Evolutionary conservation across 768 basidiomycete genomes (phyloP).

Genomic region (Auricularia heimuer): DNA sequence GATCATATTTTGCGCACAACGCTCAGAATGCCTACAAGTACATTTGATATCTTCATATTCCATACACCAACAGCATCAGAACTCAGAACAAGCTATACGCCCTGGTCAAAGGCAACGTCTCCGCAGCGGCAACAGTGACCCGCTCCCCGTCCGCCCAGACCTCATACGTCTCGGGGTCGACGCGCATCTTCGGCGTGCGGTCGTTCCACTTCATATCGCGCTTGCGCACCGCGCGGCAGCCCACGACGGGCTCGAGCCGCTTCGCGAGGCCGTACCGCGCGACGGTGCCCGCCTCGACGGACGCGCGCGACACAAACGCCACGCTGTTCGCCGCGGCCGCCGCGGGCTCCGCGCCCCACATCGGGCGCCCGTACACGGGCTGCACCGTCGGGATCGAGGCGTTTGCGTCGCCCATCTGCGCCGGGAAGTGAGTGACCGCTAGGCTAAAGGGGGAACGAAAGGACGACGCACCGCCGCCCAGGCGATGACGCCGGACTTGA

Average conservation of each 20-base stretch:
- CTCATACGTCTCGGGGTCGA: constrained; percentile 88
- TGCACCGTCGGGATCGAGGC: constrained; percentile 94
- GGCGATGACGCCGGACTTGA: constrained; percentile 90
- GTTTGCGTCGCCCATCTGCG: constrained; percentile 92
- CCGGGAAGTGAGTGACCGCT: background rate
- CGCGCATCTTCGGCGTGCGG: constrained; percentile 67
- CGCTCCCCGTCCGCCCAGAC: constrained; percentile 74
- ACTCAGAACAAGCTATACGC: constrained; percentile 73
- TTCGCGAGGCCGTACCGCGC: constrained; percentile 63
- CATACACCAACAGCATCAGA: background rate
- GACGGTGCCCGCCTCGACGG: constrained; percentile 50
- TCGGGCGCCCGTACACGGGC: constrained; percentile 74
- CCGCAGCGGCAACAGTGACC: constrained; percentile 68
- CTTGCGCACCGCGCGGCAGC: constrained; percentile 71
- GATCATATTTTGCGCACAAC: too few species aligned
- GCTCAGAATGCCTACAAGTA: too few species aligned
- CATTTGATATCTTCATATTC: too few species aligned
- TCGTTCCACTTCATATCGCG: constrained; percentile 92
- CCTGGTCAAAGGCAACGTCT: constrained; percentile 53
- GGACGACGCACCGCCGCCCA: constrained; percentile 63
- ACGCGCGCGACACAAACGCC: constrained; percentile 73
- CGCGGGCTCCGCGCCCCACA: constrained; percentile 81
- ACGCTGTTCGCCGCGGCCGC: constrained; percentile 81
- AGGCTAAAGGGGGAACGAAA: background rate
- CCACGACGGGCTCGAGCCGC: constrained; percentile 59